Evolutionary conservation across 2,329 filamentous ascomycete genomes (phyloP), one percentile per base, ranked within the genome.

Genomic region (Teratosphaeria viscida): DNA sequence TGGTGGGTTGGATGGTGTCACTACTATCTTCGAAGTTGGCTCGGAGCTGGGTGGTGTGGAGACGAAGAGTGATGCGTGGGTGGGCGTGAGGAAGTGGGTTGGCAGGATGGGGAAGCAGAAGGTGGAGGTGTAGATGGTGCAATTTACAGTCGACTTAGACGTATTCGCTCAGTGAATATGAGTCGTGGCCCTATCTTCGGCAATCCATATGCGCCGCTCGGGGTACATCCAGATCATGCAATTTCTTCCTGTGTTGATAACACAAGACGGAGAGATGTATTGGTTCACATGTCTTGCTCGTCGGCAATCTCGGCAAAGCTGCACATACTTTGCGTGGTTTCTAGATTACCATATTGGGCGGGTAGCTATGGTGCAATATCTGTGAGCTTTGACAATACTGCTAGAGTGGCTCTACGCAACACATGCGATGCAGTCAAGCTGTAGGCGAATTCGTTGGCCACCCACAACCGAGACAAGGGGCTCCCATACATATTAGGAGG

Each of bases 21-120:
- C 96, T 26, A 96, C 89, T 0, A 85, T 99, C 7, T 99, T 97
- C 70, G 94, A 99, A 75, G 92, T 99, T 59, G 87, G 90, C 27
- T 78, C 81, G 68, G 84, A 92, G 65, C 73, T 95, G 11, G 91
- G 92, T 29, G 92, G 91, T n/a, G 86, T 88, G 65, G 94, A 97
- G 69, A 70, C 65, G 23, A 87, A 88, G 72, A 85, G 85, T 57
- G 94, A 99, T 69, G 92, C 97, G 73, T 99, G 94, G 92, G 84
- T 87, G 5, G 89, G 84, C 39, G 89, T 99, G 66, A 97, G 96
- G 84, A 92, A 90, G 74, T 78, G 96, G 70, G 84, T 96, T 27
- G 86, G 84, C 52, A 84, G 68, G 58, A 16, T 19, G 43, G 19
- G 16, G 43, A 49, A 19, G 43, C 16, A 19, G 43, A 49, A 49